Base-by-base conservation (phyloP, 805 yeast species). In the Metschnikowia vanudenii region DNA sequence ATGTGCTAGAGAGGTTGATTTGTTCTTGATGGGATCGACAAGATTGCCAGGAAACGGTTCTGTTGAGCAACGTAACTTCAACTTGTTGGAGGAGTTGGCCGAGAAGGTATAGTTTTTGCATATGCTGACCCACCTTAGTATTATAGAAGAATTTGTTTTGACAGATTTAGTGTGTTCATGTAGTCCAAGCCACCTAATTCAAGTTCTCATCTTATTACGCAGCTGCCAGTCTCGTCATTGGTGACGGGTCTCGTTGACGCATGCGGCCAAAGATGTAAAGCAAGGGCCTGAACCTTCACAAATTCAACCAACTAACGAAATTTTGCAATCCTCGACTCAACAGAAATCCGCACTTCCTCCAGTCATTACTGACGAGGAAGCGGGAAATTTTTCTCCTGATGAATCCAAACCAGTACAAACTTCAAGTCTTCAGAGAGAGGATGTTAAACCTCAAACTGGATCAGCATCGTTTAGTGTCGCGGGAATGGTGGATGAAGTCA, bases 41-140 rank as follows among this genome's bases (percentile, higher is more conserved):
- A 78, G 86, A 62, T 78, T 94, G 60, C 98, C 99, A 51, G 96
- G 96, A 37, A 88, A 87, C 64, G 98, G 98, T 46, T 85, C 96
- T 33, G 86, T 94, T 63, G 88, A 85, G 59, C 88, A 84, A 69
- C 83, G 97, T 68, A 82, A 85, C 67, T 88, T 77, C 68, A 82
- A 80, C 59, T 69, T 88, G 56, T 73, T 86, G 61, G 91, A 84
- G 67, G 92, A 86, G 61, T 73, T 87, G 56, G 89, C 89, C 37
- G 79, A 82, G 51, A 78, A 79, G 60, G 77, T n/a, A n/a, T n/a
- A n/a, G n/a, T n/a, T n/a, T n/a, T n/a, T n/a, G n/a, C n/a, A n/a
- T n/a, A n/a, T n/a, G n/a, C n/a, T n/a, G n/a, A n/a, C n/a, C n/a
- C n/a, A n/a, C n/a, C n/a, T n/a, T n/a, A n/a, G n/a, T n/a, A n/a